Conservation (phyloP, 2,329 filamentous ascomycete genomes). For the Teratosphaeria nubilosa region DNA sequence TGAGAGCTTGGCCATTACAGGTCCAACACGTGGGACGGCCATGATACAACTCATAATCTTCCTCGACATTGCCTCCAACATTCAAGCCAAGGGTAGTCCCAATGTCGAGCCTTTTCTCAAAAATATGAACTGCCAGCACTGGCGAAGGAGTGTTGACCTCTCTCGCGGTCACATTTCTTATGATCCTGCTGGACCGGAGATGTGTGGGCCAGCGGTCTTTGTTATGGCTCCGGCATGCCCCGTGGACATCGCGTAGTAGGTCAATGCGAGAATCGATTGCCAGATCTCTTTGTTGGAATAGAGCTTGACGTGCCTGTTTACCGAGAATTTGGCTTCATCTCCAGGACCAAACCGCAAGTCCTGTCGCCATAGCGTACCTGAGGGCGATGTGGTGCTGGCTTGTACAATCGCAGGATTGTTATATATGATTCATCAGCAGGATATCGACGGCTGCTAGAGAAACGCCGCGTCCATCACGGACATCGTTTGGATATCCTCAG, state of each 20-base stretch:
- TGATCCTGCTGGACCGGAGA: background rate
- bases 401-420: background rate
- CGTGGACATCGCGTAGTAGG: background rate
- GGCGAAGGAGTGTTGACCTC: background rate
- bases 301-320: background rate
- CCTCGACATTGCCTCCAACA: no score
- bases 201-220: background rate
- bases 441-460: background rate
- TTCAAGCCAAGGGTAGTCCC: background rate
- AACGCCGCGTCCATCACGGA: background rate
- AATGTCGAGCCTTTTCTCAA: background rate
- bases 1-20: no score
- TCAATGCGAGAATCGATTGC: background rate
- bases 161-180: background rate
- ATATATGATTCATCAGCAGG: background rate
- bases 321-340: background rate
- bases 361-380: background rate
- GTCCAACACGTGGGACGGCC: no score
- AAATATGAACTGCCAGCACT: background rate
- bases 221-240: background rate
- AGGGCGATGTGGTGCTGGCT: background rate
- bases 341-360: background rate
- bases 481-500: background rate
- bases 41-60: no score
- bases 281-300: background rate